Evolutionary conservation across 805 yeast species (phyloP).

Genomic region (Kodamaea leandrae): DNA sequence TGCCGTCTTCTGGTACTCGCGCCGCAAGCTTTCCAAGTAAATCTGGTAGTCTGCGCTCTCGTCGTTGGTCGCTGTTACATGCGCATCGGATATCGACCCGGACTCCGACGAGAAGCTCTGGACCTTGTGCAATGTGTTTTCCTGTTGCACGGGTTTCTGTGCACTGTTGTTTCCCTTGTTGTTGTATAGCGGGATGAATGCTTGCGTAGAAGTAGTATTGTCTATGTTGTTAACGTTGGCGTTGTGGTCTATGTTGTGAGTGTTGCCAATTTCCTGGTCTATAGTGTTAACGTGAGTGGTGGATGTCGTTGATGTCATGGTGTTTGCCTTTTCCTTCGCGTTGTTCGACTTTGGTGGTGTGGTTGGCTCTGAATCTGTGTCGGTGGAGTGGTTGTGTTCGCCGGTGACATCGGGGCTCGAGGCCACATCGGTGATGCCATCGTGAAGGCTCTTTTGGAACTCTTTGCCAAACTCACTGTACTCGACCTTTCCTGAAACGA

Average conservation of each 20-base stretch:
- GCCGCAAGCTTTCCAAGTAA: constrained; percentile 13
- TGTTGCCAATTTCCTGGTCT: constrained; percentile 6
- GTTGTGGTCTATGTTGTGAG: neutral
- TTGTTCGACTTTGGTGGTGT: constrained; percentile 9
- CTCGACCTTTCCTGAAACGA: constrained; percentile 39
- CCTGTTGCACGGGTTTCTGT: neutral
- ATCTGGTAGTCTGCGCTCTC: constrained; percentile 16
- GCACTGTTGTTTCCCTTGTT: neutral
- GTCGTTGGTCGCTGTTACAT: constrained; percentile 1
- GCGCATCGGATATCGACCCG: constrained; percentile 10
- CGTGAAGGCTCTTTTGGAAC: neutral
- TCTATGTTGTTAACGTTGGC: neutral
- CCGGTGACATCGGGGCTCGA: neutral
- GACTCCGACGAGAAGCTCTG: constrained; percentile 14
- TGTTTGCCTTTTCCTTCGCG: constrained; percentile 2
- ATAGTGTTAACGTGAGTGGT: constrained; percentile 17
- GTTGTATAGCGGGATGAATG: neutral
- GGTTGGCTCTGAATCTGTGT: neutral
- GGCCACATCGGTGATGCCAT: neutral
- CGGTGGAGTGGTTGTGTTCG: constrained; percentile 3
- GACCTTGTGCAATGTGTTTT: neutral
- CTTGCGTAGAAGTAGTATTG: neutral
- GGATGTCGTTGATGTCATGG: constrained; percentile 7
- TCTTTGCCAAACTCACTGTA: constrained; percentile 16
- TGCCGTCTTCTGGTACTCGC: constrained; percentile 5